Evolutionary conservation across 1,139 yeast species (phyloP).

Genomic region (Suhomyces panamericanus): DNA sequence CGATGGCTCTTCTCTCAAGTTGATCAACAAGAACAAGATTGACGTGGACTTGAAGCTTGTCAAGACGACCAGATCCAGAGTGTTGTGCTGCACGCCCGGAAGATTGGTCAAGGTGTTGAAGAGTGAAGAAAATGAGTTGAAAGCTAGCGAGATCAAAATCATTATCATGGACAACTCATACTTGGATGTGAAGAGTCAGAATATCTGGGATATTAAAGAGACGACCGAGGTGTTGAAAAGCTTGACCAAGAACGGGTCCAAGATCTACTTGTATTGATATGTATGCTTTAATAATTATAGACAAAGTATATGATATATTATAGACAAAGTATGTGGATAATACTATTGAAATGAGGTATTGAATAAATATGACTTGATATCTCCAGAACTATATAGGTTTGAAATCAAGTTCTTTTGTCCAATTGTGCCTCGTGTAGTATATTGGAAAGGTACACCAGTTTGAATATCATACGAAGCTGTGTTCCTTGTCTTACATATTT

Average conservation of each 20-base stretch:
- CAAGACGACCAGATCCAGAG: slow-evolving; percentile 48
- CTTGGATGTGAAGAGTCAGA: slow-evolving; percentile 62
- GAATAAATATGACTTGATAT: too few species aligned
- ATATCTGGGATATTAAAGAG: slow-evolving; percentile 61
- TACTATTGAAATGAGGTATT: too few species aligned
- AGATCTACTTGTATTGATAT: slow-evolving; percentile 47
- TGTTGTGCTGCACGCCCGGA: slow-evolving; percentile 67
- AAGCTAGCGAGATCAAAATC: slow-evolving; percentile 51
- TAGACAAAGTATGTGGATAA: too few species aligned
- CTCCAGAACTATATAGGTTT: too few species aligned
- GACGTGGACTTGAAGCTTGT: slow-evolving; percentile 57
- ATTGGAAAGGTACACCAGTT: too few species aligned
- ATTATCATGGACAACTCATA: slow-evolving; percentile 65
- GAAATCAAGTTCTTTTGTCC: too few species aligned
- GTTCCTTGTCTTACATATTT: too few species aligned
- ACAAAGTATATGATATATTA: too few species aligned
- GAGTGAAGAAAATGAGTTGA: slow-evolving; percentile 39
- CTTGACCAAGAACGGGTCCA: slow-evolving; percentile 45
- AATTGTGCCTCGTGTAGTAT: too few species aligned
- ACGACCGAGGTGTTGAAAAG: slow-evolving; percentile 42
- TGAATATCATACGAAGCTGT: too few species aligned
- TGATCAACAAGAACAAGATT: slow-evolving; percentile 67
- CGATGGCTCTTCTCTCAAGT: slow-evolving; percentile 58
- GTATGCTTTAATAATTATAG: not conserved
- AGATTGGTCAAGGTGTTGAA: slow-evolving; percentile 54